phyloP scores from a whole-genome alignment of 2,329 filamentous ascomycete species.

The Cladosporium sp. region DNA sequence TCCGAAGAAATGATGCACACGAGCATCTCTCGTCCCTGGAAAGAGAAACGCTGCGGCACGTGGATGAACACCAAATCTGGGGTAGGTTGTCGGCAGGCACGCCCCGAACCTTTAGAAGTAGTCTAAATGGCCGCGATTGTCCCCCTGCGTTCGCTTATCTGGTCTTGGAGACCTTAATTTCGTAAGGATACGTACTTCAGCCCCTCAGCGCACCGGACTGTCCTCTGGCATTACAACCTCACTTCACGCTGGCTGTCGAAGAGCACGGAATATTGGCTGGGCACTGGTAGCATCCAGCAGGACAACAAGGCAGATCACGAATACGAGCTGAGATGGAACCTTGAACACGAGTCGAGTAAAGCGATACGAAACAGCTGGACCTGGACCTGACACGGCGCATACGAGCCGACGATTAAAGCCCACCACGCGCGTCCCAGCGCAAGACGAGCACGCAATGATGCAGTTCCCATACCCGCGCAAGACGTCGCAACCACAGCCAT shows the following conservation, averaged over 20 bases:
- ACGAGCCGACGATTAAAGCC: not conserved
- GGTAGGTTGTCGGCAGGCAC: not conserved
- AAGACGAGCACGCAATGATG: slow-evolving; percentile 51
- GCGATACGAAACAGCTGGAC: slow-evolving; percentile 7
- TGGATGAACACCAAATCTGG: not conserved
- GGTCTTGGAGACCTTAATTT: not conserved
- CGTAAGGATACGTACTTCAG: not conserved
- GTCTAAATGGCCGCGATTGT: not conserved
- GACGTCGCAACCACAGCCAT: slow-evolving; percentile 70
- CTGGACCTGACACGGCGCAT: slow-evolving; percentile 1
- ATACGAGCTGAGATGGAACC: slow-evolving; percentile 9
- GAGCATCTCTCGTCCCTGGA: not conserved
- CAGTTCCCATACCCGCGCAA: slow-evolving; percentile 87
- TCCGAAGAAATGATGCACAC: not conserved
- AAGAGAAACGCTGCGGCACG: not conserved
- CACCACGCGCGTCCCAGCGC: not conserved
- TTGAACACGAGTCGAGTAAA: not conserved
- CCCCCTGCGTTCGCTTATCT: slow-evolving; percentile 1
- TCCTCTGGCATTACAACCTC: not conserved
- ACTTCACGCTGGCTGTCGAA: not conserved
- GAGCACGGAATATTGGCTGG: not conserved
- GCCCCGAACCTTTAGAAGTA: slow-evolving; percentile 8
- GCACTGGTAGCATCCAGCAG: not conserved
- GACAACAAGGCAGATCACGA: not conserved
- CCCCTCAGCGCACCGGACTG: not conserved